Conservation (phyloP, 495 filamentous ascomycete genomes). For the Penicillium nucicola region DNA sequence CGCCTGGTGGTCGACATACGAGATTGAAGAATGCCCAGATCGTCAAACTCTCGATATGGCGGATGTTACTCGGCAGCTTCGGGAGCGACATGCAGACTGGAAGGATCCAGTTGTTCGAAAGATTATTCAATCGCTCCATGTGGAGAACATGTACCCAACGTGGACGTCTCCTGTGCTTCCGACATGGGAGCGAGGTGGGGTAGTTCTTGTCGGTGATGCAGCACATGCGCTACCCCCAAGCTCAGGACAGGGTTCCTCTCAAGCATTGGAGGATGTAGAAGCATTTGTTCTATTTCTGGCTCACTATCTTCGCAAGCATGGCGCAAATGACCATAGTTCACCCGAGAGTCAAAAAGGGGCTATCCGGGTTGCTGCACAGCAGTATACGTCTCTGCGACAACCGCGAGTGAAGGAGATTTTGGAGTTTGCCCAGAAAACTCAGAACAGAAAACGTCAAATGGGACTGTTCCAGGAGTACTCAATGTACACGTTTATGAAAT, state of each 20-base stretch:
- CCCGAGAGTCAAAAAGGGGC: conserved; percentile 5
- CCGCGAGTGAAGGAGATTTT: conserved; percentile 30
- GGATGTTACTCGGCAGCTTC: conserved; percentile 37
- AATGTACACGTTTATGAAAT: conserved; percentile 35
- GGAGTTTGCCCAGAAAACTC: conserved; percentile 24
- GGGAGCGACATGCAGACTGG: conserved; percentile 45
- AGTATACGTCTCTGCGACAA: conserved; percentile 26
- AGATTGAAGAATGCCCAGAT: conserved; percentile 33
- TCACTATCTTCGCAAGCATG: conserved; percentile 18
- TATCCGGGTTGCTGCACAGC: conserved; percentile 22
- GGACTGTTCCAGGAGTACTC: conserved; percentile 27
- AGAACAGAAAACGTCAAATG: conserved; percentile 32
- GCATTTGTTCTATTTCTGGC: conserved; percentile 33
- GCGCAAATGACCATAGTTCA: not conserved
- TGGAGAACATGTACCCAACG: conserved; percentile 52
- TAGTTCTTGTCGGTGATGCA: conserved; percentile 42
- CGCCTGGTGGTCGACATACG: conserved; percentile 51
- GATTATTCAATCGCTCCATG: conserved; percentile 34
- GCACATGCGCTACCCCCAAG: conserved; percentile 48
- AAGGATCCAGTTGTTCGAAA: conserved; percentile 48
- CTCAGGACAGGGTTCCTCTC: conserved; percentile 46
- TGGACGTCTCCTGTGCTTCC: conserved; percentile 50
- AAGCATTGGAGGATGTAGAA: conserved; percentile 47
- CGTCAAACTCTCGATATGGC: conserved; percentile 35
- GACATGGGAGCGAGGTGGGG: conserved; percentile 41